phyloP scores from a whole-genome alignment of 83 land plant genomes.

The Diphasiastrum complanatum region DNA sequence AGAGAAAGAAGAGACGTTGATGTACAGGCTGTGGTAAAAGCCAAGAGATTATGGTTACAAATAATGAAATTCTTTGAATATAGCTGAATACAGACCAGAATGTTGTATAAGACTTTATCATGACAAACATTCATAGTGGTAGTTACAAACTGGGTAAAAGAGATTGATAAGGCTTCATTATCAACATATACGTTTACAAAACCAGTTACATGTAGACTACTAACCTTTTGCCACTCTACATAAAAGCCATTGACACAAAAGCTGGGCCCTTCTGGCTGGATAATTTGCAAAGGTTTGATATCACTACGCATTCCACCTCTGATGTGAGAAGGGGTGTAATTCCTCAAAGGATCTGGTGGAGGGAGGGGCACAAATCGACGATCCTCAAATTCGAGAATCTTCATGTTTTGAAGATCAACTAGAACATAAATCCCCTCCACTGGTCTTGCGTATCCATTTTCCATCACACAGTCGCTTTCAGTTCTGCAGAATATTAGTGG shows the following conservation, averaged over 20 bases:
- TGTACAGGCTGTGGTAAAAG: too few species aligned
- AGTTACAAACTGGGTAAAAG: too few species aligned
- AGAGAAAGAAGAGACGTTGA: too few species aligned
- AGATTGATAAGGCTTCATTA: too few species aligned
- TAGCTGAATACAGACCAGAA: too few species aligned
- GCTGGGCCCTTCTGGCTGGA: conserved; percentile 6
- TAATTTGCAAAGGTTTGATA: neutral
- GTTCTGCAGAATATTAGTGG: conserved; percentile 3
- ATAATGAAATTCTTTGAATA: too few species aligned
- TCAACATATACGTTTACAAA: neutral
- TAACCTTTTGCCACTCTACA: conserved; percentile 8
- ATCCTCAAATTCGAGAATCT: conserved; percentile 7
- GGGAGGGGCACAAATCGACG: conserved; percentile 1
- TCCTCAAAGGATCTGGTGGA: conserved; percentile 4
- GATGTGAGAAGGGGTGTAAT: too few species aligned
- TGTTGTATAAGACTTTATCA: too few species aligned
- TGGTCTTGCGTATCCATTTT: conserved; percentile 6
- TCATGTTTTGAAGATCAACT: conserved; percentile 5
- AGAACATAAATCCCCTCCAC: neutral
- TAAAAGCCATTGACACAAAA: conserved; percentile 2
- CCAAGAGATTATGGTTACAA: too few species aligned
- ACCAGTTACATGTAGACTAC: neutral
- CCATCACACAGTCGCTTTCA: neutral
- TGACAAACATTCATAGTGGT: too few species aligned
- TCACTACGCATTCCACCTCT: neutral